Evolutionary conservation across 768 basidiomycete species (phyloP), one percentile per base, ranked within the genome.

Genomic region (Suillus brevipes): DNA sequence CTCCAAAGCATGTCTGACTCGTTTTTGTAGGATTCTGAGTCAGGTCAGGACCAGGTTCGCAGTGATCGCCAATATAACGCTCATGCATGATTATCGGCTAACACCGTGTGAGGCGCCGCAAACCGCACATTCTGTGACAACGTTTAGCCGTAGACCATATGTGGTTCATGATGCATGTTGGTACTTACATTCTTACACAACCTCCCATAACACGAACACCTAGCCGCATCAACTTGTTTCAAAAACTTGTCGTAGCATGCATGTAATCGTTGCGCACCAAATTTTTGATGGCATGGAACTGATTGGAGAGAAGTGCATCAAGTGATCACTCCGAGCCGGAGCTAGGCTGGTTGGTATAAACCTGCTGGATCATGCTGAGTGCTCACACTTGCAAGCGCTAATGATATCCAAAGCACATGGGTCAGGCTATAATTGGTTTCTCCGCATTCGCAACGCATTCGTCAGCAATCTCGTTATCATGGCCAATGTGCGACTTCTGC

Each of bases 401-500:
- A 50, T 50, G 20, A 23, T 52, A 28, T 28, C 50, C 7, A 28
- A 28, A 52, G 28, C 16, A 25, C 52, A 53, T 9, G 52, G 28
- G 18, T 18, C 1, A 28, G 18, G 18, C 31, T 53, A 50, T 50
- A 50, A 50, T 50, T 16, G 7, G 49, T 50, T 50, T 25, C 52
- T 53, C 53, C 53, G 31, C 5, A 53, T 50, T 50, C 25, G 50
- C 16, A 28, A 28, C 25, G 28, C 28, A 52, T 55, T 34, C 53
- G 53, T 55, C 53, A 55, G 53, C 53, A 55, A 31, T 53, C 31
- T 53, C 18, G 52, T 53, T 53, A 53, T 53, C 52, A 53, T 34
- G 16, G 52, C 9, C 9, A 4, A 9, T 31, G 5, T 55, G 31
- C 31, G 18, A 55, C 20, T 10, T 34, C 3, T n/a, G 20, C 10